Evolutionary conservation across 2,329 filamentous ascomycete genomes (phyloP).

Genomic region (Fusarium kyushuense): DNA sequence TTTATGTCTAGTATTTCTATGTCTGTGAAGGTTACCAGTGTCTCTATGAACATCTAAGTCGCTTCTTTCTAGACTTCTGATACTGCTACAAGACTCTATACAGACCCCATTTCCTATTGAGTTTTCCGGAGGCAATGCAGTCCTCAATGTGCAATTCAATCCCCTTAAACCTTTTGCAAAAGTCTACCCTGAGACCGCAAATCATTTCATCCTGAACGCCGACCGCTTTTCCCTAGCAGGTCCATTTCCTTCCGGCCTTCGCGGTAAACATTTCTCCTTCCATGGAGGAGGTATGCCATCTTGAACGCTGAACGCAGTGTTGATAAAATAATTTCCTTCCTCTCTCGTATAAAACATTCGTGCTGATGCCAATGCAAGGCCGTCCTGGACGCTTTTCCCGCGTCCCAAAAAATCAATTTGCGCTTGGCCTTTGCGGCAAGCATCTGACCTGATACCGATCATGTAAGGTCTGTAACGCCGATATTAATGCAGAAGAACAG

Average conservation of each 20-base stretch:
- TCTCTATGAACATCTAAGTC: constrained; percentile 3
- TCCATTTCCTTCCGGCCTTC: not conserved
- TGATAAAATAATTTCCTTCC: not conserved
- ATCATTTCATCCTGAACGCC: not conserved
- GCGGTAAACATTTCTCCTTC: not conserved
- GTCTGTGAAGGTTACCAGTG: not conserved
- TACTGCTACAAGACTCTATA: constrained; percentile 1
- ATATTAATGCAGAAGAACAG: not conserved
- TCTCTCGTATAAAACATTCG: not conserved
- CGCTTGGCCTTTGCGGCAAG: not conserved
- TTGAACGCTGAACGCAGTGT: not conserved
- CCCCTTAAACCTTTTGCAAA: not conserved
- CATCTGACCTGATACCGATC: not conserved
- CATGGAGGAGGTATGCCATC: not conserved
- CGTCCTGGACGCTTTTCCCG: not conserved
- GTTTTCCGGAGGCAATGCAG: not conserved
- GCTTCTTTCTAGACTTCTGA: constrained; percentile 5
- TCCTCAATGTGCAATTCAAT: not conserved
- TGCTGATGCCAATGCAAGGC: not conserved
- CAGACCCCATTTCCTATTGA: constrained; percentile 1
- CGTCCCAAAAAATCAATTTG: not conserved
- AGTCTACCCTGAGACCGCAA: not conserved
- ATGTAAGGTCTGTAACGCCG: not conserved
- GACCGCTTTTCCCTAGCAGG: not conserved
- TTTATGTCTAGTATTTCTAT: constrained; percentile 3